Evolutionary conservation across 371 early-diverging fungal genomes (phyloP).

Genomic region (Sporodiniella umbellata): DNA sequence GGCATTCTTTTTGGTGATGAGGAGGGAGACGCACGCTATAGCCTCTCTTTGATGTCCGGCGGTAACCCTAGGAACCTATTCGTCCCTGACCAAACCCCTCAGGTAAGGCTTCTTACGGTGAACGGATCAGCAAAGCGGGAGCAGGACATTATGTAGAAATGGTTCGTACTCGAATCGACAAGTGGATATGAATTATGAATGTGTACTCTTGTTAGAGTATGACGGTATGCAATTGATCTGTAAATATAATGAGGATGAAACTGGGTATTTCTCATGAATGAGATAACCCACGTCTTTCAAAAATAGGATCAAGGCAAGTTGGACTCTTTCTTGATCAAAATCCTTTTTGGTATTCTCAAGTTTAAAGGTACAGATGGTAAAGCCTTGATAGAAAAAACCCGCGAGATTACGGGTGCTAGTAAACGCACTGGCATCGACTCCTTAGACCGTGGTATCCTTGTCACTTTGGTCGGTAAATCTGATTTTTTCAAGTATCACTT

Average conservation of each 20-base stretch:
- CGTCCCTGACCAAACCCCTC: conserved; percentile 94
- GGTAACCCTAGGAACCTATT: conserved; percentile 88
- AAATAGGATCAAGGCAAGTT: conserved; percentile 96
- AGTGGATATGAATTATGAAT: conserved; percentile 3
- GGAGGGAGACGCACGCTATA: conserved; percentile 99
- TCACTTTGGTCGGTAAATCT: conserved; percentile 98
- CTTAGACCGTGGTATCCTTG: conserved; percentile 91
- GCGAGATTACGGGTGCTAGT: conserved; percentile 98
- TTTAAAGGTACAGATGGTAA: conserved; percentile 87
- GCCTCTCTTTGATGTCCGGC: conserved; percentile 99
- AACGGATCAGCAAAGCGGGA: conserved; percentile 98
- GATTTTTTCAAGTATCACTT: conserved; percentile 93
- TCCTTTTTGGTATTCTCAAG: conserved; percentile 89
- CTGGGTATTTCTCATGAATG: conserved; percentile 77
- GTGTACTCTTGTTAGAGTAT: conserved; percentile 81
- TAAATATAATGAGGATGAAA: conserved; percentile 89
- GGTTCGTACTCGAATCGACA: conserved; percentile 98
- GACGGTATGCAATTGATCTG: conserved; percentile 99
- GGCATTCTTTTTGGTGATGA: conserved; percentile 97
- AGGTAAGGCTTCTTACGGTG: conserved; percentile 85
- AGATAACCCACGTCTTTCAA: conserved; percentile 86
- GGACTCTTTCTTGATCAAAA: conserved; percentile 97
- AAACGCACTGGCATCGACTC: conserved; percentile 97
- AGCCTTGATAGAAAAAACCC: conserved; percentile 92
- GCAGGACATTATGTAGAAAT: conserved; percentile 99